Conservation (phyloP, 164 flowering plant genomes). For the Liquidambar formosana region DNA sequence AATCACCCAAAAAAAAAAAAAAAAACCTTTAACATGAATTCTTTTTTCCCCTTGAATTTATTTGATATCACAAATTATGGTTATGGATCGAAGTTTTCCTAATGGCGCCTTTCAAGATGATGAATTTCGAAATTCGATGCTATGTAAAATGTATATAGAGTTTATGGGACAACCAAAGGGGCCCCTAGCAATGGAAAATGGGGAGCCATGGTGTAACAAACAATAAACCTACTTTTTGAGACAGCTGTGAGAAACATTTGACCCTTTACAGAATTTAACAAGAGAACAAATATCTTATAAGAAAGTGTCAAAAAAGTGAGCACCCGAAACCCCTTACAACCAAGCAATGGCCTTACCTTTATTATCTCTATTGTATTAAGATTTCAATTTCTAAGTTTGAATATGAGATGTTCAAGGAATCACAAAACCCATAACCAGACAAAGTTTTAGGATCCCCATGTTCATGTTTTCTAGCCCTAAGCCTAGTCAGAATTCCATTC, state of each 20-base stretch:
- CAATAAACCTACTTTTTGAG: background rate
- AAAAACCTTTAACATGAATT: slow-evolving; percentile 1
- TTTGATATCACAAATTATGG: too few relatives aligned
- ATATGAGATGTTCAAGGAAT: background rate
- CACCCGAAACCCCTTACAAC: background rate
- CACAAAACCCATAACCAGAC: slow-evolving; percentile 9
- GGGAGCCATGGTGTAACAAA: too few relatives aligned
- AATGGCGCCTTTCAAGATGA: too few relatives aligned
- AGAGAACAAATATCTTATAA: background rate
- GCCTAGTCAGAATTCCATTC: slow-evolving; percentile 16
- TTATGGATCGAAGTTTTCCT: too few relatives aligned
- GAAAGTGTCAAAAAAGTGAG: background rate
- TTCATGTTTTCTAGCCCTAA: slow-evolving; percentile 22
- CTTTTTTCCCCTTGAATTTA: too few relatives aligned
- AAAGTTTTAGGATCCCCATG: slow-evolving; percentile 21
- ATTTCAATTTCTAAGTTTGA: background rate
- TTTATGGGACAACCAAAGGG: too few relatives aligned
- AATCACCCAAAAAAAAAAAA: background rate
- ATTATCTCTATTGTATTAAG: background rate
- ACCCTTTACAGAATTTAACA: background rate
- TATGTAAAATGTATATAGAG: too few relatives aligned
- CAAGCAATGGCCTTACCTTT: slow-evolving; percentile 1
- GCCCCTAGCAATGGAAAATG: too few relatives aligned
- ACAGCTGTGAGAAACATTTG: background rate
- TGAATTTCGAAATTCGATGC: too few relatives aligned